phyloP scores from a whole-genome alignment of 2,329 filamentous ascomycete genomes.

The Sordariomycetes sp. region DNA sequence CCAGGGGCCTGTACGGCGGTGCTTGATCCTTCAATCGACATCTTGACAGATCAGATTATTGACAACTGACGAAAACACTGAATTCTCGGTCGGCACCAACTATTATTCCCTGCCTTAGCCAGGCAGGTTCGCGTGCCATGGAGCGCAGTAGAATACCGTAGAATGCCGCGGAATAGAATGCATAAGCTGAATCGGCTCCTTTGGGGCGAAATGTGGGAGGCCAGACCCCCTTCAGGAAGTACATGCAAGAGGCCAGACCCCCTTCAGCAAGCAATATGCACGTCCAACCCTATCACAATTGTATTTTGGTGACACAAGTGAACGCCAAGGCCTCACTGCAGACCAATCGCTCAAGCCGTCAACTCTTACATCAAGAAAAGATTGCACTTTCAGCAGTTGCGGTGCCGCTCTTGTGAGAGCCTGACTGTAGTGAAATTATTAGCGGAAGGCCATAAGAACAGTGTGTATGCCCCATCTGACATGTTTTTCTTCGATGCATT shows the following conservation, averaged over 20 bases:
- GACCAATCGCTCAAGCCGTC: background rate
- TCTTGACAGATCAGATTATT: background rate
- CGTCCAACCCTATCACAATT: background rate
- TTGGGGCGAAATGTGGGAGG: background rate
- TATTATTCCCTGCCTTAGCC: background rate
- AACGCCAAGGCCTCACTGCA: background rate
- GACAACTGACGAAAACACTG: background rate
- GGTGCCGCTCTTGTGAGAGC: background rate
- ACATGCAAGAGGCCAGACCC: background rate
- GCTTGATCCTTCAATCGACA: background rate
- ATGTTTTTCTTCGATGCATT: background rate
- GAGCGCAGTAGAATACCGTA: background rate
- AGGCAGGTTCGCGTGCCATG: background rate
- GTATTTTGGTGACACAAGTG: background rate
- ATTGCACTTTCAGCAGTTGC: background rate
- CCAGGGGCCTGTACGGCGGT: background rate
- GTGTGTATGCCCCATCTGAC: background rate
- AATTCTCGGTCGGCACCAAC: background rate
- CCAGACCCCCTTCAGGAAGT: background rate
- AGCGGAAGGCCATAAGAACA: background rate
- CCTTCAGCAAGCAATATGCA: background rate
- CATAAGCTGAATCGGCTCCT: background rate
- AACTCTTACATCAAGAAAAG: background rate
- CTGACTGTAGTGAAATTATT: background rate
- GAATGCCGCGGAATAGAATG: background rate